Evolutionary conservation across 2,329 filamentous ascomycete genomes (phyloP), one percentile per base, ranked within the genome.

Genomic region (Penicillium thymicola): DNA sequence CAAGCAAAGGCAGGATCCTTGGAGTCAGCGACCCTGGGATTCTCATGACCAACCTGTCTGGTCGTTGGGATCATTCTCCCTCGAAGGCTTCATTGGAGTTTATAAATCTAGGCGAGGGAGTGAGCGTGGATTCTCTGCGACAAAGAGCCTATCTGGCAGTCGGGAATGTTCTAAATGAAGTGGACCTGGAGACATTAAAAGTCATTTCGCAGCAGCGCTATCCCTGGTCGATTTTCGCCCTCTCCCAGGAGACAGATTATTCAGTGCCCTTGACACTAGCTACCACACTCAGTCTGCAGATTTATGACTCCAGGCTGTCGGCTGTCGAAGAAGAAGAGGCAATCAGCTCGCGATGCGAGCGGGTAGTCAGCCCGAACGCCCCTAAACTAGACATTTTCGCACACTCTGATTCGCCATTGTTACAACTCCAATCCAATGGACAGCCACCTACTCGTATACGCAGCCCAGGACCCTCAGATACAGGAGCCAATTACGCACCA

Each of bases 111-210:
- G 89, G 90, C 0, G 92, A 96, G 70, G 92, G 89, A 67, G 88
- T 96, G 43, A 92, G 87, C 67, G 82, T 96, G 46, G 87, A 95
- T 74, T 89, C 83, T 65, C 72, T 79, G 43, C 78, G 79, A 36
- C 81, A 86, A 65, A 83, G 82, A 66, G 92, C 87, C 13, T 96
- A 90, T 72, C 87, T 96, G 72, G 90, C 90, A 2, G 85, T 94
- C 11, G 87, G 89, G 54, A 88, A 87, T 67, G 79, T 85, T 38
- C 81, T 97, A 5, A 86, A 92, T 51, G 90, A 96, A 69, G 84
- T 97, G 23, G 92, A 97, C 70, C 80, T 97, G 45, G 79, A 83
- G 58, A 90, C 88, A 0, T 75, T 96, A 11, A 80, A 85, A 51
- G 79, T 91, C 3, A 78, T 92, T 5, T 87, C 85, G 23, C 82